Base-by-base conservation (phyloP, 164 flowering plant species). In the Macadamia tetraphylla region DNA sequence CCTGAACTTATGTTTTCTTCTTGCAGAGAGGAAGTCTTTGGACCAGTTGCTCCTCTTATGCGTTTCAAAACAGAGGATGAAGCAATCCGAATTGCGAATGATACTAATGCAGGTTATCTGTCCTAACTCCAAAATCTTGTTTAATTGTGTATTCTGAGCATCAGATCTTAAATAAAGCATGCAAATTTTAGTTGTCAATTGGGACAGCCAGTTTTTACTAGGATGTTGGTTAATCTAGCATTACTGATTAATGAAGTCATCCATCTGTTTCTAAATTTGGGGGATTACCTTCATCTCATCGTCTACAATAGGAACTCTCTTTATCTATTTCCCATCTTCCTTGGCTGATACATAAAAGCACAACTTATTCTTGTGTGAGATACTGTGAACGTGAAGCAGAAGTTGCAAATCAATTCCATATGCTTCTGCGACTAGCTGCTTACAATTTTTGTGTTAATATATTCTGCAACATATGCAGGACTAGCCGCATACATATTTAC, bases 21-120 rank as follows among this genome's bases (percentile, higher is more conserved):
- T 65, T 51, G 43, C 84, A 94, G 94, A 75, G 91, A 92, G 76
- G 99, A 94, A 84, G 89, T 86, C 58, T 92, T 94, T 78, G 99
- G 99, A 64, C 97, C 99, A 55, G 98, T 94, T 74, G 97, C 98
- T 62, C 97, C 99, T 14, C 81, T 92, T 49, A 31, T 88, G 79
- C 81, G 81, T 55, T 94, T 94, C 71, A 90, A 88, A 81, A 88
- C 95, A 0, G 99, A 92, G 79, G 95, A 90, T 62, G 99, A 94
- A 73, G 98, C 98, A 57, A 87, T 94, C 69, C 74, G 29, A 51
- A 77, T 90, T 65, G 99, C 99, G 67, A 92, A 92, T 71, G 92
- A 94, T 78, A 92, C 99, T 44, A 84, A 85, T 83, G 94, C 99
- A 81, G 97, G 97, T 92, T 46, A 30, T 42, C 35, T 58, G 71